Percentiles rank a stretch among this genome's conserved stretches.
These are phyloP conservation scores for Trypanosoma scelopori DNA, from an alignment of 208 protist species.

Conservation along the genomic window DNA sequence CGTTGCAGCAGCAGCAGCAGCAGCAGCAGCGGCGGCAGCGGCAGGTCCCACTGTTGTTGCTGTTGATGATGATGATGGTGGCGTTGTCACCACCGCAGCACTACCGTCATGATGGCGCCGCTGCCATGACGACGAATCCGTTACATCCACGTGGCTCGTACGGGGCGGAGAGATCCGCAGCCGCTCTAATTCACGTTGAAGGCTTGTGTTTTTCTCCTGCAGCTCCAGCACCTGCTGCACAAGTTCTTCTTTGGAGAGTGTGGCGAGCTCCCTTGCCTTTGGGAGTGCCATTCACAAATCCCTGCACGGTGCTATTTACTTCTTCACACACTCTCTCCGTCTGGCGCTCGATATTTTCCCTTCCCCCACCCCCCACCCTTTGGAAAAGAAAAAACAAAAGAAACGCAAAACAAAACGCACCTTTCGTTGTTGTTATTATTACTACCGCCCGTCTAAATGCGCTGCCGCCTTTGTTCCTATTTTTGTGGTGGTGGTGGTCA, in stretches of 20 bases:
- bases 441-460: too few species aligned
- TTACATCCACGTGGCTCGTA: conserved; percentile 8
- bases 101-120: neutral
- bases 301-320: too few species aligned
- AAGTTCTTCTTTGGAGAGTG: conserved; percentile 56
- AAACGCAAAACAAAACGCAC: neutral
- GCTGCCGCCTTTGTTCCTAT: too few species aligned
- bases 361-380: too few species aligned
- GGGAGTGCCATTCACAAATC: neutral
- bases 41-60: neutral
- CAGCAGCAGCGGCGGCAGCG: too few species aligned
- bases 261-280: conserved; percentile 28
- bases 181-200: conserved; percentile 46
- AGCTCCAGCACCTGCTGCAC: conserved; percentile 60
- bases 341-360: too few species aligned
- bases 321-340: too few species aligned
- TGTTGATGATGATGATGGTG: conserved; percentile 7
- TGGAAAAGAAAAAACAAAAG: conserved; percentile 12
- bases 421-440: neutral
- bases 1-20: conserved; percentile 2
- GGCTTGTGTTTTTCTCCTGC: conserved; percentile 52
- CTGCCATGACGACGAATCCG: neutral
- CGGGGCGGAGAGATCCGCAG: conserved; percentile 26
- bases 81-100: neutral
- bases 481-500: too few species aligned